A percentile compares a stretch with the other conserved stretches of the same genome.
These are phyloP conservation scores for Ensete ventricosum DNA, from an alignment of 176 grass and related monocot genomes.

Conservation along the genomic window DNA sequence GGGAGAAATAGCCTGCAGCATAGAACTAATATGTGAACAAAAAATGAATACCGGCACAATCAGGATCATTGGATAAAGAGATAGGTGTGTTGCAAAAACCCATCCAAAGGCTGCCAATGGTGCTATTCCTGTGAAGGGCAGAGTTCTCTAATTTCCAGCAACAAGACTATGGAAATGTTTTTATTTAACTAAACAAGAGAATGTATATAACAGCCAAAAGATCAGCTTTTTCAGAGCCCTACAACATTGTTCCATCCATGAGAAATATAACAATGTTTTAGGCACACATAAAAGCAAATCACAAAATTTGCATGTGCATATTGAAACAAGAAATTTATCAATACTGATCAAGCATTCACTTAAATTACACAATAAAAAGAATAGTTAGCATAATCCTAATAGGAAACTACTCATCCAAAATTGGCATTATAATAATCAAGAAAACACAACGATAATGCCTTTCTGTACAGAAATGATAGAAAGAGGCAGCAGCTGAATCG, in stretches of 20 bases:
- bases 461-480: too few relatives aligned
- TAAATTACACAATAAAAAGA: not conserved
- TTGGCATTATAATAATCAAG: not conserved
- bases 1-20: conserved; percentile 1
- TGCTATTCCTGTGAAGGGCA: conserved; percentile 47
- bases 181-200: not conserved
- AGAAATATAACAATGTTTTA: not conserved
- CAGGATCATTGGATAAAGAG: conserved; percentile 82
- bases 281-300: not conserved
- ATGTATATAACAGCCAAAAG: not conserved
- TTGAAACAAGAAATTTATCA: not conserved
- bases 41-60: conserved; percentile 60
- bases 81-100: conserved; percentile 80
- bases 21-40: not conserved
- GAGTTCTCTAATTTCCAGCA: conserved; percentile 3
- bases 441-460: not conserved
- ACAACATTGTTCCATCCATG: not conserved
- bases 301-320: not conserved
- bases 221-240: not conserved
- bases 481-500: too few relatives aligned
- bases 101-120: conserved; percentile 92
- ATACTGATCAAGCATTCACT: not conserved
- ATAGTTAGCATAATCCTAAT: not conserved
- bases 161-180: not conserved
- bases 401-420: not conserved